A percentile compares a stretch with the other conserved stretches of the same genome.
Evolutionary conservation across 305 asterid species (phyloP).

Genomic region (Caryopteris hybrid): DNA sequence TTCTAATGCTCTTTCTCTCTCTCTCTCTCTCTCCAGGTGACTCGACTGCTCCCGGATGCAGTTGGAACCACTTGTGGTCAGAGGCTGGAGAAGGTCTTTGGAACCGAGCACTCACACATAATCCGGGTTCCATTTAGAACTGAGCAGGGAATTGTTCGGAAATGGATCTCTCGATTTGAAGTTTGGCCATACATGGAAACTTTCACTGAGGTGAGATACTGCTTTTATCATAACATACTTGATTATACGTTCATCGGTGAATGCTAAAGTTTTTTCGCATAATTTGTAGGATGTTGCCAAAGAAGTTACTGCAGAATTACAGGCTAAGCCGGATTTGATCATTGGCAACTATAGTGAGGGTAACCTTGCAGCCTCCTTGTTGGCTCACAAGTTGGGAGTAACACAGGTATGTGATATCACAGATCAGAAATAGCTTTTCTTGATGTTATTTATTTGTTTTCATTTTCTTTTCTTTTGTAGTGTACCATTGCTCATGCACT

Average conservation of each 20-base stretch:
- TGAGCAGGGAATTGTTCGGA: conserved; percentile 64
- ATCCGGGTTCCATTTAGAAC: conserved; percentile 73
- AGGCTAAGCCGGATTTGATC: conserved; percentile 70
- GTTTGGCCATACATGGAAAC: conserved; percentile 91
- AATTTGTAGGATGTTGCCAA: conserved; percentile 58
- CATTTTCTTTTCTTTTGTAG: conserved; percentile 16
- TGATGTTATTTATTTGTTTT: background rate
- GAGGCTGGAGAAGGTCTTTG: conserved; percentile 62
- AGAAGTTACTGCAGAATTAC: conserved; percentile 54
- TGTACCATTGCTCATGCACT: conserved; percentile 80
- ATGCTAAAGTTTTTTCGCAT: background rate
- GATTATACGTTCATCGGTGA: background rate
- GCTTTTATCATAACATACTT: background rate
- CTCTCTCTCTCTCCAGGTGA: conserved; percentile 35
- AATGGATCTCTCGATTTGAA: conserved; percentile 84
- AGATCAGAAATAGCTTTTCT: background rate
- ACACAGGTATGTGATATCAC: conserved; percentile 43
- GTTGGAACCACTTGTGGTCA: conserved; percentile 79
- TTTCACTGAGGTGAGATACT: conserved; percentile 54
- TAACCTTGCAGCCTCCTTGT: conserved; percentile 69
- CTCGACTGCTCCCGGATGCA: conserved; percentile 79
- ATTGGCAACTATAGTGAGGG: conserved; percentile 87
- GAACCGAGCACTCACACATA: conserved; percentile 65
- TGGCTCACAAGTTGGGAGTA: conserved; percentile 68
- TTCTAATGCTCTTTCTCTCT: background rate